Conservation (phyloP, 2,329 filamentous ascomycete genomes). For the Fusarium liriodendri region DNA sequence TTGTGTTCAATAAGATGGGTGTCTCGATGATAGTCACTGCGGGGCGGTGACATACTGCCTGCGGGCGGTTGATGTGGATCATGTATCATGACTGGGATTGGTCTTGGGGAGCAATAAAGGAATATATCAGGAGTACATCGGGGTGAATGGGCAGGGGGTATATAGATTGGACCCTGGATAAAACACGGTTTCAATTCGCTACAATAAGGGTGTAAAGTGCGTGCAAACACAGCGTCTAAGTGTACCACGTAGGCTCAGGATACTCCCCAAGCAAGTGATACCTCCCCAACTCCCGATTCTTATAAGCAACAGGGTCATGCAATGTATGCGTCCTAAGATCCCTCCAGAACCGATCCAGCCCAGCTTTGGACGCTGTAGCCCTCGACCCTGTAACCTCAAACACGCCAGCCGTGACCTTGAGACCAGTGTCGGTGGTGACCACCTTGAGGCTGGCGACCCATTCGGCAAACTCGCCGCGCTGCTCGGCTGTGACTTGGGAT, state of each 20-base stretch:
- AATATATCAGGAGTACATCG: not conserved
- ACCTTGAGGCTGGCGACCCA: conserved; percentile 73
- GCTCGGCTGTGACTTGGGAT: conserved; percentile 58
- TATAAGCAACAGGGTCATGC: conserved; percentile 76
- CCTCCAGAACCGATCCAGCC: conserved; percentile 74
- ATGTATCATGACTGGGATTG: not conserved
- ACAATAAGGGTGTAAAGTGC: not conserved
- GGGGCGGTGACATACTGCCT: not conserved
- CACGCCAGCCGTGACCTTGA: conserved; percentile 69
- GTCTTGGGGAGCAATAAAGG: not conserved
- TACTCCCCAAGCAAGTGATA: conserved; percentile 67
- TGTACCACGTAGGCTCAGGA: conserved; percentile 72
- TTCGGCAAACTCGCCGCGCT: conserved; percentile 71
- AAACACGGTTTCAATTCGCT: not conserved
- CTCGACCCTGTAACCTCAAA: conserved; percentile 73
- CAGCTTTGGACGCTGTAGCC: conserved; percentile 67
- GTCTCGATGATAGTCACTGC: not conserved
- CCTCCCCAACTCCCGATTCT: conserved; percentile 70
- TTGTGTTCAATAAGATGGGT: conserved; percentile 19
- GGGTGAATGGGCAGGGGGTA: not conserved
- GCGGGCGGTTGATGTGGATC: not conserved
- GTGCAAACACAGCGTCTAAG: conserved; percentile 46
- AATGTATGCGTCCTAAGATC: conserved; percentile 74
- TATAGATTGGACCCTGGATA: not conserved
- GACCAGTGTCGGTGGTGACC: conserved; percentile 68